Evolutionary conservation across 1,284 basidiomycete genomes (phyloP).

Genomic region (Pseudozyma pruni): DNA sequence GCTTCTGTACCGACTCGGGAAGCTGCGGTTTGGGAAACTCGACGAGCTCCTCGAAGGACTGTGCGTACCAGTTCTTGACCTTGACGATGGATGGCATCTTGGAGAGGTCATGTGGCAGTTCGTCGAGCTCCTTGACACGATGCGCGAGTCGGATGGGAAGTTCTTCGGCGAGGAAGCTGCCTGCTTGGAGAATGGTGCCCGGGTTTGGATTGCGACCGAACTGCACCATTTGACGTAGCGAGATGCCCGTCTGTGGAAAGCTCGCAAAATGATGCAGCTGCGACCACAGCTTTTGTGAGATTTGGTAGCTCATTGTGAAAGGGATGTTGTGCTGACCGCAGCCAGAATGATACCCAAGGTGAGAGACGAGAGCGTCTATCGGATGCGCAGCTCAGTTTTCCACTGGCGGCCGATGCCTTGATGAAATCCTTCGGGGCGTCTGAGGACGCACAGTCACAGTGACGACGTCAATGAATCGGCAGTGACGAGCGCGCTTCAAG

Average conservation of each 20-base stretch:
- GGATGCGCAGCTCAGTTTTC: neutral
- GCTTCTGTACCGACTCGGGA: slow-evolving; percentile 60
- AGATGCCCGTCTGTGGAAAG: slow-evolving; percentile 66
- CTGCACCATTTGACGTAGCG: slow-evolving; percentile 67
- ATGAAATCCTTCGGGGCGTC: neutral
- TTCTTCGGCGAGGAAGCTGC: slow-evolving; percentile 74
- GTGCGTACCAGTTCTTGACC: slow-evolving; percentile 98
- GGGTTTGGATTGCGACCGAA: slow-evolving; percentile 66
- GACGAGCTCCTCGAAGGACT: slow-evolving; percentile 81
- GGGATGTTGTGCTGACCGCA: slow-evolving; percentile 1
- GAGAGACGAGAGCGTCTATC: neutral
- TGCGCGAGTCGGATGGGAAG: slow-evolving; percentile 94
- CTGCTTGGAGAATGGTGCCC: slow-evolving; percentile 65
- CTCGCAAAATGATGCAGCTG: slow-evolving; percentile 65
- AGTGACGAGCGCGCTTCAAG: too few relatives aligned
- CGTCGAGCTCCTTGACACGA: slow-evolving; percentile 94
- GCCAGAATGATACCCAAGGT: neutral
- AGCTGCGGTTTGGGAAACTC: slow-evolving; percentile 62
- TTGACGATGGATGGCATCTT: slow-evolving; percentile 93
- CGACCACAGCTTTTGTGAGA: slow-evolving; percentile 62
- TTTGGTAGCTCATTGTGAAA: slow-evolving; percentile 52
- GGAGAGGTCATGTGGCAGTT: slow-evolving; percentile 89
- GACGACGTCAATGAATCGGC: neutral
- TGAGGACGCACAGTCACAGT: slow-evolving; percentile 5
- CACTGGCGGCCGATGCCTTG: neutral